phyloP scores from a whole-genome alignment of 1,284 basidiomycete species.

The Irpex sp. region DNA sequence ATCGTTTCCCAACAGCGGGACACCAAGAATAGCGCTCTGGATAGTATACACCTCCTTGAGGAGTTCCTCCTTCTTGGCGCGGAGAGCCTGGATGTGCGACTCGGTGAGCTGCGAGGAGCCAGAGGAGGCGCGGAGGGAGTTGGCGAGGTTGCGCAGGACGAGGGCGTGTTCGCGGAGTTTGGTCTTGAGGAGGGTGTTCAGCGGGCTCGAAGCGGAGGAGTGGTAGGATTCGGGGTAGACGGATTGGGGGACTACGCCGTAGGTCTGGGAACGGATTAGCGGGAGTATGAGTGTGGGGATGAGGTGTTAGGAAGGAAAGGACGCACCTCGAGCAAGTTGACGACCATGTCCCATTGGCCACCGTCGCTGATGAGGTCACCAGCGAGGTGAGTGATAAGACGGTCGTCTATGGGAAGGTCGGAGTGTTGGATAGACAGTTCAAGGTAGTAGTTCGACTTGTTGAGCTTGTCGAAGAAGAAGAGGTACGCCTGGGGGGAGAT shows the following conservation, averaged over 20 bases:
- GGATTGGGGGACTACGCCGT: conserved; percentile 81
- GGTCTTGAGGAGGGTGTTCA: conserved; percentile 81
- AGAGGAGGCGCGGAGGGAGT: conserved; percentile 42
- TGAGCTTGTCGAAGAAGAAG: conserved; percentile 94
- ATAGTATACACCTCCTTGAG: conserved; percentile 87
- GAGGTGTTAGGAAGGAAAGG: background rate
- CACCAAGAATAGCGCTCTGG: conserved; percentile 83
- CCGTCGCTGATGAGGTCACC: conserved; percentile 85
- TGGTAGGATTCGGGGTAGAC: conserved; percentile 87
- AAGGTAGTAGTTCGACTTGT: conserved; percentile 94
- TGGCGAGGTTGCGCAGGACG: conserved; percentile 66
- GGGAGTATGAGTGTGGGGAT: background rate
- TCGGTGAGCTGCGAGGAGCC: conserved; percentile 42
- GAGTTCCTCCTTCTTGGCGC: conserved; percentile 81
- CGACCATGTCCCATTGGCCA: conserved; percentile 94
- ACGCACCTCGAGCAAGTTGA: conserved; percentile 73
- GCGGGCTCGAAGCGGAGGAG: conserved; percentile 68
- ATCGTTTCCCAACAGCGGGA: conserved; percentile 66
- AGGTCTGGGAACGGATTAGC: conserved; percentile 41
- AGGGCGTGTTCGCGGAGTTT: conserved; percentile 91
- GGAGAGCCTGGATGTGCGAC: conserved; percentile 40
- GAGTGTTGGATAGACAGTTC: conserved; percentile 84
- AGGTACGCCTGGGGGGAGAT: conserved; percentile 62
- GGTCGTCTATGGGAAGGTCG: conserved; percentile 78
- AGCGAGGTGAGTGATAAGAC: conserved; percentile 77